Evolutionary conservation across 2,329 filamentous ascomycete genomes (phyloP), one percentile per base, ranked within the genome.

Genomic region (Capronia americana): DNA sequence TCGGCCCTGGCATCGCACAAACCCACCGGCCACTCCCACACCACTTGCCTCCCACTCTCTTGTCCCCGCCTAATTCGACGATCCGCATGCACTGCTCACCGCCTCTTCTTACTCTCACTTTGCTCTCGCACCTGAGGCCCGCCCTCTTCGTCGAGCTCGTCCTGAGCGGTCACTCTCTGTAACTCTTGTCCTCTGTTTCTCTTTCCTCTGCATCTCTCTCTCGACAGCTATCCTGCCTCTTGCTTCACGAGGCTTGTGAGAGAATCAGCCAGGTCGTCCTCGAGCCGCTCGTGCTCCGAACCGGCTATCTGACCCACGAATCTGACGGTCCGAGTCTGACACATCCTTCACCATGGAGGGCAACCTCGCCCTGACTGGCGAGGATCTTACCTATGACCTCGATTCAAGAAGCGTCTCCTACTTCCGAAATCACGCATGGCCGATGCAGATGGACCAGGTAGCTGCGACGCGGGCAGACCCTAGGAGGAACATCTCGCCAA

Each of bases 341-440:
- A 61, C 64, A 65, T 64, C 65, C 54, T 50, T 14, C 50, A 71
- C 58, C 59, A 78, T 74, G 65, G 81, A 81, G 77, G 79, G 77
- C 70, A 80, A 80, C 75, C 76, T 81, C 70, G 79, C 79, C 77
- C 70, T 82, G 71, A 73, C 77, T 59, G 74, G 72, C 71, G 80
- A 83, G 66, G 81, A 79, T 74, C 77, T 83, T 64, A 76, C 80
- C 70, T 79, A 78, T 70, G 81, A 83, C 63, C 82, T 82, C 69
- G 81, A 83, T 73, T 78, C 80, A 65, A 79, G 80, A 76, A 76
- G 72, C 57, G 50, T 71, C 60, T 71, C 71, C 34, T 83, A 82
- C 74, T 76, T 79, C 67, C 76, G 78, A 66, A 74, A 77, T 70
- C 74, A 77, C 69, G 73, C 76, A 69, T 83, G 80, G 81, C 77